phyloP scores from a whole-genome alignment of 345 rosid species.

The Eucalyptus regnans region DNA sequence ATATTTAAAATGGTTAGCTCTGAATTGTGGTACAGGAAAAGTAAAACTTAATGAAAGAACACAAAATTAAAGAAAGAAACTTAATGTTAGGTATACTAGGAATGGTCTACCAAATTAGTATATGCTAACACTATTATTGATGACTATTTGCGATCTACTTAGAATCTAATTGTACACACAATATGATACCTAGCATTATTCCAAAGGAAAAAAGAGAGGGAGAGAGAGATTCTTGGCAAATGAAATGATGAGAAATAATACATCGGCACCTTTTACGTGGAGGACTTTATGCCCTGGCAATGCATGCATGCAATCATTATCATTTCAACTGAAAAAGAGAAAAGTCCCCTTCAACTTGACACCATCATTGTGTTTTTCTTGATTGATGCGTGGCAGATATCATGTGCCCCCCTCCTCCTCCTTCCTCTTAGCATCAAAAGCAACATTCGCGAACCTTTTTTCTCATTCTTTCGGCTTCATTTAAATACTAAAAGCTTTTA shows the following conservation, averaged over 20 bases:
- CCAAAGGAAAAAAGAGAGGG: neutral
- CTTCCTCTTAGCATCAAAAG: neutral
- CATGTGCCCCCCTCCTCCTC: neutral
- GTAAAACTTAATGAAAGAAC: neutral
- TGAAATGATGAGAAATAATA: constrained; percentile 1
- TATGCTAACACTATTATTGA: neutral
- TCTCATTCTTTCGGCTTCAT: neutral
- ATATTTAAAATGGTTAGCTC: neutral
- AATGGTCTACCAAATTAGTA: neutral
- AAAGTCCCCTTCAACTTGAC: neutral
- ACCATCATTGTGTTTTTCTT: neutral
- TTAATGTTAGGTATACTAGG: neutral
- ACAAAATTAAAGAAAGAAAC: neutral
- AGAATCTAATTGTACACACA: neutral
- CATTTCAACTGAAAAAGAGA: neutral
- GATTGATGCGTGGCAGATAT: neutral
- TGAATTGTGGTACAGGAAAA: neutral
- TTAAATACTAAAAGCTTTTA: neutral
- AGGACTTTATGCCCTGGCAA: constrained; percentile 15
- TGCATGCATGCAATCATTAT: neutral
- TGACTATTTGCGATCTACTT: neutral
- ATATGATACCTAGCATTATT: neutral
- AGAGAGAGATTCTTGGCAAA: neutral
- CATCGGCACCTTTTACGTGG: neutral
- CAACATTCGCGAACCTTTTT: neutral